Evolutionary conservation across 768 basidiomycete genomes (phyloP).

Genomic region (Sporobolomyces phaffii): DNA sequence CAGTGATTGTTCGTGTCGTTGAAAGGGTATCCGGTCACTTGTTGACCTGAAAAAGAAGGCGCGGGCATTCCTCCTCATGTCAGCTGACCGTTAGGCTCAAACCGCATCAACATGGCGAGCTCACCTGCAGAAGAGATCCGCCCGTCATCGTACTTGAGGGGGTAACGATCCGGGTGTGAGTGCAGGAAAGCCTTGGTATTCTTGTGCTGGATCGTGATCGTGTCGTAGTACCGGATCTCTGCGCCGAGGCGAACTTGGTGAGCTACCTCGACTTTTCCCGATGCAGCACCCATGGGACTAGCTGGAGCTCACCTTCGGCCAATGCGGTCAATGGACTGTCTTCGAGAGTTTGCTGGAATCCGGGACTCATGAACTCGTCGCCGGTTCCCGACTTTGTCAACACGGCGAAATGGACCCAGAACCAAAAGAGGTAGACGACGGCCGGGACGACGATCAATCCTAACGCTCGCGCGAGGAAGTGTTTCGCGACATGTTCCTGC

Average conservation of each 20-base stretch:
- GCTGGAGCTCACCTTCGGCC: constrained; percentile 64
- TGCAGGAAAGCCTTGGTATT: constrained; percentile 90
- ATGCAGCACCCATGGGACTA: not conserved
- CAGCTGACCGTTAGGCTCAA: not conserved
- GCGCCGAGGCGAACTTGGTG: too few species aligned
- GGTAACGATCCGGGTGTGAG: constrained; percentile 85
- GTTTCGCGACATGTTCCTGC: constrained; percentile 83
- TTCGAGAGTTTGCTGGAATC: constrained; percentile 88
- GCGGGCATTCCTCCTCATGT: not conserved
- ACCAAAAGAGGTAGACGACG: constrained; percentile 85
- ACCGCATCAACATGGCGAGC: not conserved
- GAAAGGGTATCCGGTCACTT: constrained; percentile 68
- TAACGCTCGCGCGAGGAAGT: constrained; percentile 75
- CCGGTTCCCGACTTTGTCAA: constrained; percentile 84
- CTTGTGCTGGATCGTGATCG: constrained; percentile 78
- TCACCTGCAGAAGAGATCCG: constrained; percentile 62
- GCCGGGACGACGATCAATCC: constrained; percentile 85
- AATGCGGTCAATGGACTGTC: constrained; percentile 89
- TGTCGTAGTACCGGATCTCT: constrained; percentile 94
- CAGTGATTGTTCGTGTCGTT: constrained; percentile 92
- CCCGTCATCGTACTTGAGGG: constrained; percentile 88
- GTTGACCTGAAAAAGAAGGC: constrained; percentile 34
- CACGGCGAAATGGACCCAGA: constrained; percentile 88
- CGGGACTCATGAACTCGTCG: constrained; percentile 94
- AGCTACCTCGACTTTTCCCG: not conserved